Conservation (phyloP, 176 grass and related monocot genomes). For the Musa itinerans region DNA sequence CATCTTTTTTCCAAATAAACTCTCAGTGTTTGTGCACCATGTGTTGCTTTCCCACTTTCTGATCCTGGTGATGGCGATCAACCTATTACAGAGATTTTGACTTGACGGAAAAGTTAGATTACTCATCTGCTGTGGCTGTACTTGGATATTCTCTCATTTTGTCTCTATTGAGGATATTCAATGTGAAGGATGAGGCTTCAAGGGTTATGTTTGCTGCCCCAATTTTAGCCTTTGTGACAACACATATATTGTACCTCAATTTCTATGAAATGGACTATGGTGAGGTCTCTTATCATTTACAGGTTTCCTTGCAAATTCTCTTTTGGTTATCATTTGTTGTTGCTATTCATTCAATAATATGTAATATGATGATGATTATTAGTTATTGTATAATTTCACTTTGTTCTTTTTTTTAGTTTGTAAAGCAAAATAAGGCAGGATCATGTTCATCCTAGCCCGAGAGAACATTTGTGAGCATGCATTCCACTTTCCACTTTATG, state of each 20-base stretch:
- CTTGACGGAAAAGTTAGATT: constrained; percentile 89
- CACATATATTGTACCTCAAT: constrained; percentile 93
- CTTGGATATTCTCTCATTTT: constrained; percentile 89
- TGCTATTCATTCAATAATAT: no score
- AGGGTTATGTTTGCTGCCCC: constrained; percentile 92
- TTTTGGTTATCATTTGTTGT: not conserved
- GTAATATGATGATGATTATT: no score
- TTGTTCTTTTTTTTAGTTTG: no score
- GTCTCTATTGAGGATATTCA: constrained; percentile 65
- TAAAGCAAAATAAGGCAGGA: no score
- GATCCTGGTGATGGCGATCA: constrained; percentile 9
- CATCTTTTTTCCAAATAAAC: constrained; percentile 8
- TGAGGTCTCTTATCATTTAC: constrained; percentile 22
- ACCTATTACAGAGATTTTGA: constrained; percentile 71
- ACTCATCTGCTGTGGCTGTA: constrained; percentile 76
- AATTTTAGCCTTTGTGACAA: constrained; percentile 93
- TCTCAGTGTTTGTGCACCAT: not conserved
- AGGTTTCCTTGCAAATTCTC: not conserved
- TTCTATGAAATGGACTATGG: constrained; percentile 87
- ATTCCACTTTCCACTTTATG: no score
- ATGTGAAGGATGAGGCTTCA: constrained; percentile 81
- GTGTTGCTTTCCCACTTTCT: constrained; percentile 6
- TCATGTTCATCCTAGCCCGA: no score
- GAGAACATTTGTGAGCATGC: no score
- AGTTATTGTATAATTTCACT: no score